phyloP scores from a whole-genome alignment of 176 grass and related monocot species.

The Calamus simplicifolius region DNA sequence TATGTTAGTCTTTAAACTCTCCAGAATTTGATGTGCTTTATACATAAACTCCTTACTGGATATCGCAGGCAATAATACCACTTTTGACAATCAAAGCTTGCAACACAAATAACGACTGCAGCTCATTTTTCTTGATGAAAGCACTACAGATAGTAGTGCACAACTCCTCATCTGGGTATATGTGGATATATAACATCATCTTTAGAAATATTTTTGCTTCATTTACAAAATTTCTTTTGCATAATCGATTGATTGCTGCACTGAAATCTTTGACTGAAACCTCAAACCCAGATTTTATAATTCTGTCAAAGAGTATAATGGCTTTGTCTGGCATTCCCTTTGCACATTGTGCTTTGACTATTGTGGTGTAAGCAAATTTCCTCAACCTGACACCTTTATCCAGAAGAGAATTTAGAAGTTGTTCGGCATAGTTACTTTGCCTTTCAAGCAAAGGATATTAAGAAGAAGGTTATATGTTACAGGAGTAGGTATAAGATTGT shows the following conservation, averaged over 20 bases:
- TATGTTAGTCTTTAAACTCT: too few relatives aligned
- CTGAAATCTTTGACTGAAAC: slow-evolving; percentile 68
- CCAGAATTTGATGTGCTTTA: too few relatives aligned
- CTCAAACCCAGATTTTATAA: slow-evolving; percentile 58
- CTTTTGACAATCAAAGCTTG: slow-evolving; percentile 59
- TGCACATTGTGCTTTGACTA: slow-evolving; percentile 75
- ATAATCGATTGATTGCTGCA: slow-evolving; percentile 73
- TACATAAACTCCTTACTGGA: too few relatives aligned
- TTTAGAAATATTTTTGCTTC: slow-evolving; percentile 51
- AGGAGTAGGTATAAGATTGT: slow-evolving; percentile 32
- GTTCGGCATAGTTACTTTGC: slow-evolving; percentile 59
- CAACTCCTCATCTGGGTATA: slow-evolving; percentile 57
- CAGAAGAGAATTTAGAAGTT: slow-evolving; percentile 40
- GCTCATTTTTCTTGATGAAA: slow-evolving; percentile 40
- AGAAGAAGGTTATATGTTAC: slow-evolving; percentile 80
- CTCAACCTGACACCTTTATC: slow-evolving; percentile 40
- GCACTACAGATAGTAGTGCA: slow-evolving; percentile 35
- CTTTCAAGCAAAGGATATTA: slow-evolving; percentile 52
- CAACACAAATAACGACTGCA: slow-evolving; percentile 37
- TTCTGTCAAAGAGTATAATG: slow-evolving; percentile 33
- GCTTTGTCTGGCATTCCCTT: slow-evolving; percentile 52
- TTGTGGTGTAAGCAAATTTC: slow-evolving; percentile 69
- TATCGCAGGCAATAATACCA: slow-evolving; percentile 9
- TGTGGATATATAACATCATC: slow-evolving; percentile 53
- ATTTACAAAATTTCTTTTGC: slow-evolving; percentile 51